Evolutionary conservation across 257 asterid species (phyloP).

Genomic region (Solanum phureja): DNA sequence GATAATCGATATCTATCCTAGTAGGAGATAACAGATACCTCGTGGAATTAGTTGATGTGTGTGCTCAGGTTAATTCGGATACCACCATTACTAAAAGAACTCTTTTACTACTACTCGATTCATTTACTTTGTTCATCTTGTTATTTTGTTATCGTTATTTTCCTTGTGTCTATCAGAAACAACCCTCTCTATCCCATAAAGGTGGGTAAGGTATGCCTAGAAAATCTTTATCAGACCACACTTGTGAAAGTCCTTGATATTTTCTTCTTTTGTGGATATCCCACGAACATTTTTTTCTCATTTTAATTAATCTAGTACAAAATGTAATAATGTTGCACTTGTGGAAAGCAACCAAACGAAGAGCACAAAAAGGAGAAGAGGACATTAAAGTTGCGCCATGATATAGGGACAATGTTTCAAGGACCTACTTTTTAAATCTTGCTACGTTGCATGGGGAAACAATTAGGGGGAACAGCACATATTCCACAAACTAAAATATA

Average conservation of each 20-base stretch:
- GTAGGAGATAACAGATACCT: neutral
- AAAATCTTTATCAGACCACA: neutral
- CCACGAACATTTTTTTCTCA: neutral
- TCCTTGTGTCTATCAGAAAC: neutral
- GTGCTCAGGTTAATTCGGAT: neutral
- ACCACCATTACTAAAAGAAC: neutral
- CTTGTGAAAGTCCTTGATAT: neutral
- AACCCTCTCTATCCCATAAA: neutral
- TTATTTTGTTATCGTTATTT: neutral
- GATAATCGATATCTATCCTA: neutral
- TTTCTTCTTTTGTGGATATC: neutral
- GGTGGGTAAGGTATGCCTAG: neutral
- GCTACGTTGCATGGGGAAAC: constrained; percentile 1
- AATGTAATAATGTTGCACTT: constrained; percentile 9
- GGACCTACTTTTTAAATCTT: constrained; percentile 4
- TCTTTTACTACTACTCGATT: neutral
- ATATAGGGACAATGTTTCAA: constrained; percentile 25
- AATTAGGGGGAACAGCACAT: constrained; percentile 22
- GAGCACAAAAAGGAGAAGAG: constrained; percentile 20
- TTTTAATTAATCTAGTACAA: neutral
- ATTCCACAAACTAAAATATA: constrained; percentile 15
- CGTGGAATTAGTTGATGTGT: neutral
- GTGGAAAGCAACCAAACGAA: constrained; percentile 26
- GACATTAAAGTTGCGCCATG: constrained; percentile 9
- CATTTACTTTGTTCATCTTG: neutral